Percentiles rank a stretch among this genome's conserved stretches.
These are phyloP conservation scores for Bruguiera gymnorhiza DNA, from an alignment of 345 rosid species.

Conservation along the genomic window DNA sequence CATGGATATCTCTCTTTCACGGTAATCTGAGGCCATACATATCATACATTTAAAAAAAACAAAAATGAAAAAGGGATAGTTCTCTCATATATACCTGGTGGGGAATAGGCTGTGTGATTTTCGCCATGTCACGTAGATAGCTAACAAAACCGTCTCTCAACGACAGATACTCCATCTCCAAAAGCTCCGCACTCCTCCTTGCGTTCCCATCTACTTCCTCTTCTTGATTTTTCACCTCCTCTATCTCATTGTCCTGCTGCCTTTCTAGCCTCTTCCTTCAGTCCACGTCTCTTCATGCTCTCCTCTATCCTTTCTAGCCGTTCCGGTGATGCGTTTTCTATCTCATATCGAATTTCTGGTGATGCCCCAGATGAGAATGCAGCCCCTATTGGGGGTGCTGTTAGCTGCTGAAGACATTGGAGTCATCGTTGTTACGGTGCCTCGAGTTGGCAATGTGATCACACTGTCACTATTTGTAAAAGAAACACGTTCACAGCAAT, in stretches of 20 bases:
- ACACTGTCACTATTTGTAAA: neutral
- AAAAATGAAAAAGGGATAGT: neutral
- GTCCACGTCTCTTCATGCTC: constrained; percentile 36
- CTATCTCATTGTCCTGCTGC: constrained; percentile 9
- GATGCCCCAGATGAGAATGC: constrained; percentile 8
- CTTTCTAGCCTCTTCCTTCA: constrained; percentile 24
- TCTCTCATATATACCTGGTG: constrained; percentile 22
- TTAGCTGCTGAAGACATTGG: neutral
- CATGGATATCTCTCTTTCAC: too few species aligned
- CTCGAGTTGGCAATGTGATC: constrained; percentile 7
- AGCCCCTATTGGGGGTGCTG: neutral
- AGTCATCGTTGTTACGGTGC: neutral
- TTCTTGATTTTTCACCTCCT: neutral
- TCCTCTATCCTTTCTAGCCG: constrained; percentile 27
- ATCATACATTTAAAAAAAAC: neutral
- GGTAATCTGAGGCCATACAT: neutral
- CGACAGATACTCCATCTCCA: constrained; percentile 32
- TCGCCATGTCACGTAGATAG: constrained; percentile 30
- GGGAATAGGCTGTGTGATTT: constrained; percentile 34
- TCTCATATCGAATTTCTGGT: constrained; percentile 7
- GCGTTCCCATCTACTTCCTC: constrained; percentile 8
- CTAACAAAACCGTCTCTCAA: constrained; percentile 33
- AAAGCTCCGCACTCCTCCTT: constrained; percentile 24
- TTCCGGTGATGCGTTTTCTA: constrained; percentile 21
- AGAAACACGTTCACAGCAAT: neutral